Conservation (phyloP, 2,329 filamentous ascomycete species). For the Fusarium domesticum region DNA sequence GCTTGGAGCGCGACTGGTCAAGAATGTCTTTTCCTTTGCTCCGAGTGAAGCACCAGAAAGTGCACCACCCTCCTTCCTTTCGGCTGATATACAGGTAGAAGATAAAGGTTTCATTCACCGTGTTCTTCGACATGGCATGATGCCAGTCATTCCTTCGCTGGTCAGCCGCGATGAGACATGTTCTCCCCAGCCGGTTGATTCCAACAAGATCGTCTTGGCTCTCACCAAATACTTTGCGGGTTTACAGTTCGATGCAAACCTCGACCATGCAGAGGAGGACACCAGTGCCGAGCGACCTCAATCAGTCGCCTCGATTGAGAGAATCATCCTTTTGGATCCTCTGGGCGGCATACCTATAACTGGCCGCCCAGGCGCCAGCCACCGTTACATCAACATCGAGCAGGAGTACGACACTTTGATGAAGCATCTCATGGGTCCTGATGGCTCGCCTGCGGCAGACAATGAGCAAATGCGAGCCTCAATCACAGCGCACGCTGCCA, state of each 20-base stretch:
- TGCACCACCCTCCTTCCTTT: conserved; percentile 18
- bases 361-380: conserved; percentile 35
- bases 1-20: conserved; percentile 66
- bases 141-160: conserved; percentile 41
- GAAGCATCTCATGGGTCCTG: conserved; percentile 50
- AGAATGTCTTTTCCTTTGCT: conserved; percentile 36
- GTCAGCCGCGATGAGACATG: conserved; percentile 43
- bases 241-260: conserved; percentile 44
- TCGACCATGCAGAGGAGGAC: conserved; percentile 1
- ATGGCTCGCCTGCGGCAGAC: conserved; percentile 31
- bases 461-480: conserved; percentile 29
- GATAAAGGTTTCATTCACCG: conserved; percentile 33
- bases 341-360: conserved; percentile 77
- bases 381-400: conserved; percentile 81
- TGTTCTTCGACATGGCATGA: conserved; percentile 33
- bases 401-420: conserved; percentile 77
- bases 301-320: conserved; percentile 66
- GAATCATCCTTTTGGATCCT: conserved; percentile 85
- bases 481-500: conserved; percentile 56
- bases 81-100: conserved; percentile 30
- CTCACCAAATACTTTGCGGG: conserved; percentile 74
- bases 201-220: conserved; percentile 67
- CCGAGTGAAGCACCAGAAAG: background rate
- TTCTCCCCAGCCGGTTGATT: conserved; percentile 40
- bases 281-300: conserved; percentile 39